These are phyloP conservation scores for Fulvia fulva DNA, from an alignment of 2,329 filamentous ascomycete genomes.

Conservation along the genomic window DNA sequence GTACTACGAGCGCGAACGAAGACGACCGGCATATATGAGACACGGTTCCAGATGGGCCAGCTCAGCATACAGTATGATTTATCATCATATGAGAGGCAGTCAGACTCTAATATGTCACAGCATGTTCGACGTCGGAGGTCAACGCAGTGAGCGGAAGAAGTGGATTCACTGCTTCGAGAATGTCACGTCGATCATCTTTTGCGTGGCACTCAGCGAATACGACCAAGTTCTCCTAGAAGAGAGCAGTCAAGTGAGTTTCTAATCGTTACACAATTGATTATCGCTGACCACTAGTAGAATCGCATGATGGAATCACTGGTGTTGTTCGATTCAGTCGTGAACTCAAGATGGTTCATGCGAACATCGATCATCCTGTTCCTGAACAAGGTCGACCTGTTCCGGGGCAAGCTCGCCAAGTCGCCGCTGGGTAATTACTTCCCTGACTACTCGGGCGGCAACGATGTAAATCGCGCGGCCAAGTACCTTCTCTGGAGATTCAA, in stretches of 20 bases:
- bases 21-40: constrained; percentile 98
- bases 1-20: constrained; percentile 94
- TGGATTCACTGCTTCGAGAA: constrained; percentile 99
- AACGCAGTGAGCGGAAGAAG: constrained; percentile 96
- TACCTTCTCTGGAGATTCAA: constrained; percentile 98
- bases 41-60: constrained; percentile 96
- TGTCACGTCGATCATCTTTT: constrained; percentile 99
- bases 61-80: constrained; percentile 92
- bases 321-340: constrained; percentile 96
- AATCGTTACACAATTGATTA: constrained; percentile 14
- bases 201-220: constrained; percentile 95
- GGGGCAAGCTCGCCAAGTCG: constrained; percentile 84
- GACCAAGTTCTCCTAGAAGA: constrained; percentile 96
- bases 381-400: constrained; percentile 98
- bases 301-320: constrained; percentile 99
- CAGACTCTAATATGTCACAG: constrained; percentile 45
- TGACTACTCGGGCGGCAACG: constrained; percentile 94
- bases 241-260: constrained; percentile 76
- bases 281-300: constrained; percentile 57
- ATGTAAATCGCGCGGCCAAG: constrained; percentile 96
- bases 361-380: constrained; percentile 98
- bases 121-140: constrained; percentile 98
- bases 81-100: background rate
- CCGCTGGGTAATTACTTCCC: constrained; percentile 94
- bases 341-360: constrained; percentile 98